A percentile compares a stretch with the other conserved stretches of the same genome.
Conservation (phyloP, 1,284 basidiomycete genomes). For the Naganishia sp. region DNA sequence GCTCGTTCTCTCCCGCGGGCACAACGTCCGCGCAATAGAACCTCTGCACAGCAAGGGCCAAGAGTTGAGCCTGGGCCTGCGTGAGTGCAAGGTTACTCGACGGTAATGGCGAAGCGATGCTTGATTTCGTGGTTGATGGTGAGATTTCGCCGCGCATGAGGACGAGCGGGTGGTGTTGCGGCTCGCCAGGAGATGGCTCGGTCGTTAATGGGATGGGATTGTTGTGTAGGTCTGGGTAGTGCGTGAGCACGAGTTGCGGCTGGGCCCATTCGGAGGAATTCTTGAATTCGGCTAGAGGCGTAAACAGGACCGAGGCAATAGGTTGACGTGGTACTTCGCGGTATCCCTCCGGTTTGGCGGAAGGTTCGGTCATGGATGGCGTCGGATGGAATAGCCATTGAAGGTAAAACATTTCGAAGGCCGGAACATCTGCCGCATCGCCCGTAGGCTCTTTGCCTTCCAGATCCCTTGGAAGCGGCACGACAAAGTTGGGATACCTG, state of each 20-base stretch:
- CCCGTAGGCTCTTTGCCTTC: conserved; percentile 43
- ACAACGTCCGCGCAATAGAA: conserved; percentile 63
- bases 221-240: conserved; percentile 83
- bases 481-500: conserved; percentile 72
- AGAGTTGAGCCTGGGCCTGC: conserved; percentile 77
- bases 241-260: conserved; percentile 84
- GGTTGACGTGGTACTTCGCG: conserved; percentile 47
- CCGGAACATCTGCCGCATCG: conserved; percentile 43
- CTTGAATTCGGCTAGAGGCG: conserved; percentile 94
- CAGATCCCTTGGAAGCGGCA: conserved; percentile 68
- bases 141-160: conserved; percentile 92
- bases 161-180: conserved; percentile 67
- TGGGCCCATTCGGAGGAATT: conserved; percentile 81
- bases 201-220: conserved; percentile 47
- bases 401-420: conserved; percentile 81
- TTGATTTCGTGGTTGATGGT: conserved; percentile 52
- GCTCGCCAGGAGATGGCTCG: conserved; percentile 1
- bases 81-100: conserved; percentile 53
- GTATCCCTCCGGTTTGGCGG: conserved; percentile 49
- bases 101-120: conserved; percentile 48
- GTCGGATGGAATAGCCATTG: conserved; percentile 79
- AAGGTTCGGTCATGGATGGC: conserved; percentile 52
- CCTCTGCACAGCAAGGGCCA: conserved; percentile 74
- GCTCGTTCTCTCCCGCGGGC: conserved; percentile 37
- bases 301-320: conserved; percentile 73